Evolutionary conservation across 768 basidiomycete genomes (phyloP).

Genomic region (Trametes cinnabarina): DNA sequence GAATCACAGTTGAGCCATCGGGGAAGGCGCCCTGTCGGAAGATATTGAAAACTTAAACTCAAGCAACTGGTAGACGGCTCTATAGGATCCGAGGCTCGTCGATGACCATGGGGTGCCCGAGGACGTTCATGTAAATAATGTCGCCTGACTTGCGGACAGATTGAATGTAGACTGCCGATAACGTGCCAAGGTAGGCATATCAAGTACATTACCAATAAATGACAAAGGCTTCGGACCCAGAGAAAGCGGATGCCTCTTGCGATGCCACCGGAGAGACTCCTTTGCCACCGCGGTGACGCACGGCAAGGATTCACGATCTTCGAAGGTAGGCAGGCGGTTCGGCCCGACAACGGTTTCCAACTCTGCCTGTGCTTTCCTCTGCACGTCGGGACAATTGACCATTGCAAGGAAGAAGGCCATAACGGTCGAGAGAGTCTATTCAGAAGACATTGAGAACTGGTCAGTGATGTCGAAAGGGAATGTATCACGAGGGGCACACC

Average conservation of each 20-base stretch:
- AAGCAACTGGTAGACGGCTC: constrained; percentile 2
- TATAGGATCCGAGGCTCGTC: constrained; percentile 6
- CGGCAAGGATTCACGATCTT: constrained; percentile 23
- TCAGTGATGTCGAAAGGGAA: too few relatives aligned
- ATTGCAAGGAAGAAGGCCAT: constrained; percentile 33
- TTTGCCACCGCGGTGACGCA: constrained; percentile 27
- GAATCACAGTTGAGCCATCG: constrained; percentile 7
- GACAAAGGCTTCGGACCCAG: constrained; percentile 1
- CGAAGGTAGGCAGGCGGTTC: constrained; percentile 27
- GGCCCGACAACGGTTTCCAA: constrained; percentile 28
- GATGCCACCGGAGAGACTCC: constrained; percentile 27
- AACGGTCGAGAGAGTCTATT: constrained; percentile 27
- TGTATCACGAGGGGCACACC: constrained; percentile 40
- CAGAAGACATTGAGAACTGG: too few relatives aligned
- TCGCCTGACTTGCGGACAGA: neutral
- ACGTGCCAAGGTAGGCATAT: constrained; percentile 1
- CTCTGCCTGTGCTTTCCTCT: constrained; percentile 27
- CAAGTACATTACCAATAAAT: constrained; percentile 1
- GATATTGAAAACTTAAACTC: constrained; percentile 1
- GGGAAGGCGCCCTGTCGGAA: neutral
- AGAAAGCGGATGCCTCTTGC: too few relatives aligned
- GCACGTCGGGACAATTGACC: constrained; percentile 28
- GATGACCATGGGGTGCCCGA: constrained; percentile 10
- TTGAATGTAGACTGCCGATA: neutral
- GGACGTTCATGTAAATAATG: constrained; percentile 8